Evolutionary conservation across 2,329 filamentous ascomycete species (phyloP), one percentile per base, ranked within the genome.

Genomic region (Ascochyta viciae-villosae): DNA sequence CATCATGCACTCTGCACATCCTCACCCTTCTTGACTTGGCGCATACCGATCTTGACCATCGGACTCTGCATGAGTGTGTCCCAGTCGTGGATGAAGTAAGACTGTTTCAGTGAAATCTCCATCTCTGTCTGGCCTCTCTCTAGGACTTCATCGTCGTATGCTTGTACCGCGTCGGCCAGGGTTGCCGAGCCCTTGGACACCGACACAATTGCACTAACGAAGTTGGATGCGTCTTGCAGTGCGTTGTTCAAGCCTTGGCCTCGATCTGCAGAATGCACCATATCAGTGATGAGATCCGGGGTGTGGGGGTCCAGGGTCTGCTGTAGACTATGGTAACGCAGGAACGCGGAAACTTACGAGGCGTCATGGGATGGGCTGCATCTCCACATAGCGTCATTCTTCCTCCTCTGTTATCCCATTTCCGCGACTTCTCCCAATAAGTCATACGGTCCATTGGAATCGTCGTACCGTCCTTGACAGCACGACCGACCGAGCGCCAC

Each of bases 81-180:
- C 67, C 66, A 68, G 34, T 82, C 74, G 64, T 83, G 80, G 33
- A 83, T 60, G 75, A 82, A 80, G 52, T 71, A 64, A 12, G 76
- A 78, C 60, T 82, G 82, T 53, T 73, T 67, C 23, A 77, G 72
- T 26, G 77, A 80, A 6, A 77, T 62, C 19, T 72, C 64, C 49
- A 82, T 79, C 62, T 83, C 80, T 29, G 76, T 75, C 8, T 75
- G 76, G 12, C 74, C 76, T 35, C 80, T 72, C n/a, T 70, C 61
- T 16, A 80, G 64, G 60, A 78, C 70, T 53, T 78, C 76, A 26
- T 67, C 60, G 45, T 78, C 62, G 48, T 68, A 71, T 27, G 48
- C 65, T 27, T 66, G 57, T n/a, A 72, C 54, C 4, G 64, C 68
- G 15, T 65, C 58, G 19, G 45, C 29, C 24, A 60, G 50, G 16